A percentile compares a stretch with the other conserved stretches of the same genome.
phyloP scores from a whole-genome alignment of 2,329 filamentous ascomycete species.

The Sporothrix protearum region DNA sequence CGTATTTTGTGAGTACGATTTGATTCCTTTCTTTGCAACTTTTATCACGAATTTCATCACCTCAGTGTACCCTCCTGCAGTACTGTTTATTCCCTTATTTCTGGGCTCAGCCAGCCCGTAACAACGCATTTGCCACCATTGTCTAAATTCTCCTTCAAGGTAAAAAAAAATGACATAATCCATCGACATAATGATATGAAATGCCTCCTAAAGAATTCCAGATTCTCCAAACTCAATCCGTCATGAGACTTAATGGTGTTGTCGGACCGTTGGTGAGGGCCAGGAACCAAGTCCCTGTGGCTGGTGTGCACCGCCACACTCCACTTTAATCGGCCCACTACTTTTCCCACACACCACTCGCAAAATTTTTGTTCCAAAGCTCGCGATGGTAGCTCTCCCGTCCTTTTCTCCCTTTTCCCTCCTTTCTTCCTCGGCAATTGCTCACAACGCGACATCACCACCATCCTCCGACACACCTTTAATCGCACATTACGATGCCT shows the following conservation, averaged over 20 bases:
- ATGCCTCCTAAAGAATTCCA: neutral
- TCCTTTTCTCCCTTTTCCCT: neutral
- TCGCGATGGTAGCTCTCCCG: slow-evolving; percentile 1
- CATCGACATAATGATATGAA: neutral
- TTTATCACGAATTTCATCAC: neutral
- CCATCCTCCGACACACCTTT: neutral
- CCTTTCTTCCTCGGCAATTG: slow-evolving; percentile 6
- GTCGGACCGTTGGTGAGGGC: neutral
- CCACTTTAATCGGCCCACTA: slow-evolving; percentile 8
- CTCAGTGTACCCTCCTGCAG: neutral
- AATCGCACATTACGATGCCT: neutral
- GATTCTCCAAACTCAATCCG: neutral
- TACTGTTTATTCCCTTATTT: neutral
- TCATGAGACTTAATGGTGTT: neutral
- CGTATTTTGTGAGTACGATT: neutral
- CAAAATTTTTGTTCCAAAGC: slow-evolving; percentile 12
- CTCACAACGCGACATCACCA: slow-evolving; percentile 8
- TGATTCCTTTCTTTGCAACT: no score
- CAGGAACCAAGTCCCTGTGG: neutral
- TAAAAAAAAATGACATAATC: no score
- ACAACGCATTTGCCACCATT: no score
- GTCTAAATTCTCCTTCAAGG: no score
- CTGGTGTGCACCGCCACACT: slow-evolving; percentile 8
- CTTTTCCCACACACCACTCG: neutral
- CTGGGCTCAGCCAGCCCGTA: neutral